These are phyloP conservation scores for Colletotrichum sublineola DNA, from an alignment of 2,329 filamentous ascomycete species.

Conservation along the genomic window DNA sequence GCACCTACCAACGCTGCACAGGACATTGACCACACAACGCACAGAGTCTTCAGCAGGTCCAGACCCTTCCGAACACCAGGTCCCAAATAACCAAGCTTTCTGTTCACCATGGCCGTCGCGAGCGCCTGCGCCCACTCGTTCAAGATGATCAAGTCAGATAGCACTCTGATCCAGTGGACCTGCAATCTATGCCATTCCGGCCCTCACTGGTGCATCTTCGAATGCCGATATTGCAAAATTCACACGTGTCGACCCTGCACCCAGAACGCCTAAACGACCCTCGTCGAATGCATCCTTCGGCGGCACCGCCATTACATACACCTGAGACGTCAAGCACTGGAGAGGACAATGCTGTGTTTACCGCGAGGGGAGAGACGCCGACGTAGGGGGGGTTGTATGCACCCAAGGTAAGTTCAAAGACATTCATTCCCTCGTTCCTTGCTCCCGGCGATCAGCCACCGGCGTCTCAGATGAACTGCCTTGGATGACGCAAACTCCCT, in stretches of 20 bases:
- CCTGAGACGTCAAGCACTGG: slow-evolving; percentile 17
- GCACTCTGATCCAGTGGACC: slow-evolving; percentile 73
- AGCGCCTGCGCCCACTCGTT: slow-evolving; percentile 73
- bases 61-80: neutral
- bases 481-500: slow-evolving; percentile 40
- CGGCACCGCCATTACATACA: slow-evolving; percentile 16
- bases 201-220: slow-evolving; percentile 77
- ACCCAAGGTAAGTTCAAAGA: slow-evolving; percentile 34
- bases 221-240: slow-evolving; percentile 77
- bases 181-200: slow-evolving; percentile 75
- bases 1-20: neutral
- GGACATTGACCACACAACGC: slow-evolving; percentile 11
- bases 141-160: slow-evolving; percentile 76
- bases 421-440: slow-evolving; percentile 1
- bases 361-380: slow-evolving; percentile 18
- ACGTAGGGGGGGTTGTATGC: slow-evolving; percentile 40
- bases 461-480: slow-evolving; percentile 24
- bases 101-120: slow-evolving; percentile 64
- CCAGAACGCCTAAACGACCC: slow-evolving; percentile 54
- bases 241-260: slow-evolving; percentile 73
- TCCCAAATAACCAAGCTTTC: neutral
- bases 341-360: slow-evolving; percentile 19
- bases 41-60: slow-evolving; percentile 16
- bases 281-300: slow-evolving; percentile 25
- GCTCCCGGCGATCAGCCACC: neutral